Evolutionary conservation across 176 grass and related monocot species (phyloP), one percentile per base, ranked within the genome.

Genomic region (Triticum aestivum): DNA sequence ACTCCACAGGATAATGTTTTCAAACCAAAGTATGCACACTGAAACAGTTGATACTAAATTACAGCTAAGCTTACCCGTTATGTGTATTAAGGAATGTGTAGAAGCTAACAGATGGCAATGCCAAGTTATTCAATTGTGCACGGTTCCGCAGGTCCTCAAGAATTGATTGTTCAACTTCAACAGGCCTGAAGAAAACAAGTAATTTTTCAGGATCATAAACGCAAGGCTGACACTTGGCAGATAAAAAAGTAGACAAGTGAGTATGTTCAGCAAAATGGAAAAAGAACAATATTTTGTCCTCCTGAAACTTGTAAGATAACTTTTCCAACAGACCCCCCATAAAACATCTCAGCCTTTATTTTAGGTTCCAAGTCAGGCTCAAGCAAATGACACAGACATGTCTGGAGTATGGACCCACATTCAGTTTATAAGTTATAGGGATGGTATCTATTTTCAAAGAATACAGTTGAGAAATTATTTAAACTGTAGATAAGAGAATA

Each of bases 31-130:
- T 41, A 42, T 17, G 41, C 20, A 47, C 7, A 79, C 75, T 82
- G 8, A 12, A 85, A 13, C 30, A 47, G n/a, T 78, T 15, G 44
- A 75, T 52, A 86, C 45, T 70, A 35, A 86, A 71, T 77, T 81
- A 89, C 21, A 69, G 42, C 61, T 32, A 86, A 34, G 24, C 51
- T 89, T 95, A 98, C 96, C 96, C 93, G 67, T 98, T 96, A 91
- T 96, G 96, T 85, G 96, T 88, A 74, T 98, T 95, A 75, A 94
- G 78, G 58, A 98, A 98, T 69, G 93, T 96, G 82, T 98, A 98
- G 88, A 98, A 96, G 91, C 93, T 95, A 88, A 98, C 88, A 73
- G 93, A 98, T 83, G 93, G 93, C 79, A 98, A 77, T 71, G 96
- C 84, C 79, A 92, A 59, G 71, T 85, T 94, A 89, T 79, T 94